Percentiles rank a stretch among this genome's conserved stretches.
These are phyloP conservation scores for Chenopodium suecicum DNA, from an alignment of 148 eudicot species.

Conservation along the genomic window DNA sequence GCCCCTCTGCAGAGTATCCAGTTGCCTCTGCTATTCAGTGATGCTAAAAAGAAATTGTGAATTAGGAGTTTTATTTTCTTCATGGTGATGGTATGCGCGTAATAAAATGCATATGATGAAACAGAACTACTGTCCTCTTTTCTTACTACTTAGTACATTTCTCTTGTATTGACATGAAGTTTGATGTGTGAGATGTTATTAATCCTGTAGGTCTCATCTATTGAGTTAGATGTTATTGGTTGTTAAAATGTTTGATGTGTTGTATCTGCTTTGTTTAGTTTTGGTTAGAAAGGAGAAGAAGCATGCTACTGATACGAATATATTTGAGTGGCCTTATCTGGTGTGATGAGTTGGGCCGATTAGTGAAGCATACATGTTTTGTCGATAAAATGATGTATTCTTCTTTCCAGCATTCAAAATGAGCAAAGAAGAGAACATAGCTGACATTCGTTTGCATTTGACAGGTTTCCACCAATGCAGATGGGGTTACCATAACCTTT, in stretches of 20 bases:
- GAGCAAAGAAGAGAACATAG: background rate
- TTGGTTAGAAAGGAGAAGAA: background rate
- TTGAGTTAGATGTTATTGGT: background rate
- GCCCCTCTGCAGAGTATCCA: too few relatives aligned
- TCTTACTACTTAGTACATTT: background rate
- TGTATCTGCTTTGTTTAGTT: background rate
- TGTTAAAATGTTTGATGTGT: background rate
- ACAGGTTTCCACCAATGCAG: slow-evolving; percentile 98
- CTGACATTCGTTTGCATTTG: slow-evolving; percentile 8
- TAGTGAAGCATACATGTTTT: slow-evolving; percentile 2
- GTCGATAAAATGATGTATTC: background rate
- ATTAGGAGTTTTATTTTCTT: background rate
- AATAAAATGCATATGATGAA: background rate
- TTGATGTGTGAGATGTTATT: background rate
- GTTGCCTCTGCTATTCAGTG: too few relatives aligned
- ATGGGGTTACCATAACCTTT: slow-evolving; percentile 92
- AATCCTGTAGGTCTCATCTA: background rate
- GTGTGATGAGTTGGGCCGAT: background rate
- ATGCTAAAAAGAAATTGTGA: too few relatives aligned
- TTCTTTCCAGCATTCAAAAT: background rate
- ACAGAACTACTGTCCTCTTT: background rate
- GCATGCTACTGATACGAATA: background rate
- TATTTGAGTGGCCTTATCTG: background rate
- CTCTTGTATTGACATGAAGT: background rate
- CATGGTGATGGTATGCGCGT: background rate